These are phyloP conservation scores for Kickxella alabastrina DNA, from an alignment of 192 early-diverging fungal species.

Conservation along the genomic window DNA sequence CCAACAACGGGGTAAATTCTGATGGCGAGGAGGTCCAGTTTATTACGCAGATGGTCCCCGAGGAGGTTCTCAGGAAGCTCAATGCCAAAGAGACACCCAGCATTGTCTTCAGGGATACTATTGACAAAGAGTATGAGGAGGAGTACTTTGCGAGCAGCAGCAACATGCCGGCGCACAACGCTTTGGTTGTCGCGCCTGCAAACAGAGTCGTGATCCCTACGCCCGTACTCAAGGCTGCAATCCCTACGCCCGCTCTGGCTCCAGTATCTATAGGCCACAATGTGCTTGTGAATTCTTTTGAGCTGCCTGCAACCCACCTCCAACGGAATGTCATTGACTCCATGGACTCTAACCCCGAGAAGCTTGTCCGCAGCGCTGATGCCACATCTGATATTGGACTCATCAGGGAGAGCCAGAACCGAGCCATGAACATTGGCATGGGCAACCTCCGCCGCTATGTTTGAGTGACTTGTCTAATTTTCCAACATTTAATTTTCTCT, in stretches of 20 bases:
- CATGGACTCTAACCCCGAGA: not conserved
- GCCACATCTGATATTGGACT: constrained; percentile 23
- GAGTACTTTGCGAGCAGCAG: constrained; percentile 11
- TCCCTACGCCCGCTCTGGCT: not conserved
- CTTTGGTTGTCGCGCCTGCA: not conserved
- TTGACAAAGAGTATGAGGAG: constrained; percentile 48
- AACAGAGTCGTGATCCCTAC: too few species aligned
- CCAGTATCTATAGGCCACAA: not conserved
- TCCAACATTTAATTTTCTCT: not conserved
- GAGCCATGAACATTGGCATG: constrained; percentile 44
- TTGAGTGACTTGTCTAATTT: constrained; percentile 8
- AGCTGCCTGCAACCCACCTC: not conserved
- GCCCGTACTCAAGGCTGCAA: too few species aligned
- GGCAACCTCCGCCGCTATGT: constrained; percentile 41
- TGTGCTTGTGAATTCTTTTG: not conserved
- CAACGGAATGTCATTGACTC: constrained; percentile 16
- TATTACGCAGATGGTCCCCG: constrained; percentile 34
- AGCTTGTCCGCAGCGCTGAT: constrained; percentile 24
- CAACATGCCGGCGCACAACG: not conserved
- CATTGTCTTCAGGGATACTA: constrained; percentile 37
- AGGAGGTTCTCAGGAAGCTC: constrained; percentile 11
- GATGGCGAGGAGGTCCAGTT: constrained; percentile 38
- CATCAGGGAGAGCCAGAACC: constrained; percentile 46
- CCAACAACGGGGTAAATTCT: constrained; percentile 22
- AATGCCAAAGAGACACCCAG: constrained; percentile 29